These are phyloP conservation scores for Candida maris DNA, from an alignment of 805 yeast species.

Conservation along the genomic window DNA sequence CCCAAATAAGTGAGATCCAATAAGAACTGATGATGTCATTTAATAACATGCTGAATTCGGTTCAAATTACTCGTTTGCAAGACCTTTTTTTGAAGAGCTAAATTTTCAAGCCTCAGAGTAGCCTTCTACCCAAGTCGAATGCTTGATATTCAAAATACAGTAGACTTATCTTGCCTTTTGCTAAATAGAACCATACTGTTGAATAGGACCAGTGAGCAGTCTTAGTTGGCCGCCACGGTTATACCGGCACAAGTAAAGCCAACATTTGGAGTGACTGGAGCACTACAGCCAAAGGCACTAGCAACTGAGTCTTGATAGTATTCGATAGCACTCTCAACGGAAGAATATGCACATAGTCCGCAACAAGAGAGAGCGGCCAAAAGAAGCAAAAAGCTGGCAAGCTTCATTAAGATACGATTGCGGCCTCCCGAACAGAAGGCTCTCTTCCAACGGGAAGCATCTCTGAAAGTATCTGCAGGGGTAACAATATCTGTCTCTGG, in stretches of 20 bases:
- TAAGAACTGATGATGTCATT: no score
- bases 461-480: slow-evolving; percentile 4
- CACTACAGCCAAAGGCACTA: slow-evolving; percentile 10
- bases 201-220: neutral
- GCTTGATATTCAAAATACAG: no score
- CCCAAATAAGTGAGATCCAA: no score
- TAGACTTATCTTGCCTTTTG: no score
- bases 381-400: slow-evolving; percentile 5
- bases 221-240: slow-evolving; percentile 7
- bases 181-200: no score
- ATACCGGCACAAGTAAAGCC: slow-evolving; percentile 14
- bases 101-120: no score
- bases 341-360: slow-evolving; percentile 13
- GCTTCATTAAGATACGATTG: slow-evolving; percentile 5
- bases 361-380: slow-evolving; percentile 12
- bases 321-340: slow-evolving; percentile 10
- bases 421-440: slow-evolving; percentile 9
- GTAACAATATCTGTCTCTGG: slow-evolving; percentile 6
- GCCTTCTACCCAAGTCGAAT: no score
- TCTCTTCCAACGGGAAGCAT: slow-evolving; percentile 10
- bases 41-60: no score
- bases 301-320: slow-evolving; percentile 9
- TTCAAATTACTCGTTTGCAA: no score
- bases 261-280: slow-evolving; percentile 13
- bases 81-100: no score